Base-by-base conservation (phyloP, 164 flowering plant genomes). In the Magnolia kwangsiensis region DNA sequence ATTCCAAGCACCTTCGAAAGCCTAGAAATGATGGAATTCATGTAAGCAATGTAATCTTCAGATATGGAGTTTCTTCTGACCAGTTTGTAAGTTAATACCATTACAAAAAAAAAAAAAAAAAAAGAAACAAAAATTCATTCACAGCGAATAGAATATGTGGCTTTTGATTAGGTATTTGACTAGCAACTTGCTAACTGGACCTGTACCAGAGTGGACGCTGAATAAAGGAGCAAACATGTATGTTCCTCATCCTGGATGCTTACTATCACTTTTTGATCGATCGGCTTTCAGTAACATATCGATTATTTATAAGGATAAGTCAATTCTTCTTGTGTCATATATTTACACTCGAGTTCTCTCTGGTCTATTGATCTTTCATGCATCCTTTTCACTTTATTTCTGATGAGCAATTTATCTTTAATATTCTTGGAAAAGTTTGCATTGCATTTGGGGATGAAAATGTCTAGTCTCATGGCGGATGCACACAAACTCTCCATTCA, bases 151-250 rank as follows among this genome's bases (percentile, higher is more conserved):
- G 16, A 55, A 58, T 23, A 31, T 9, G 6, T 71, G 72, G 31
- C 45, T 69, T 78, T 76, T 79, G 20, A 16, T 29, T 78, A 92
- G 97, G 73, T 90, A 86, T 77, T 78, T 92, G 67, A 84, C 85
- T 66, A 86, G 90, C 75, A 92, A 92, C 83, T 70, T 79, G 77
- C 84, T 92, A 14, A 84, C 76, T 79, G 97, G 97, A 78, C 77
- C 67, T 73, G 73, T 91, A 55, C 95, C 91, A 10, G 82, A 80
- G 13, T 80, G 85, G 68, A 81, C 90, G 78, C 74, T 88, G 82
- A 80, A 51, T 72, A 78, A 77, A 7, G 92, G 89, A 66, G 77
- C 65, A 7, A 85, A 69, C 80, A 71, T 88, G 93, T 91, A 89
- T 67, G 93, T 84, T 72, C 78, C 20, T 68, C 29, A 16, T 29